Evolutionary conservation across 1,139 yeast species (phyloP).

Genomic region (Taiozyma sp.): DNA sequence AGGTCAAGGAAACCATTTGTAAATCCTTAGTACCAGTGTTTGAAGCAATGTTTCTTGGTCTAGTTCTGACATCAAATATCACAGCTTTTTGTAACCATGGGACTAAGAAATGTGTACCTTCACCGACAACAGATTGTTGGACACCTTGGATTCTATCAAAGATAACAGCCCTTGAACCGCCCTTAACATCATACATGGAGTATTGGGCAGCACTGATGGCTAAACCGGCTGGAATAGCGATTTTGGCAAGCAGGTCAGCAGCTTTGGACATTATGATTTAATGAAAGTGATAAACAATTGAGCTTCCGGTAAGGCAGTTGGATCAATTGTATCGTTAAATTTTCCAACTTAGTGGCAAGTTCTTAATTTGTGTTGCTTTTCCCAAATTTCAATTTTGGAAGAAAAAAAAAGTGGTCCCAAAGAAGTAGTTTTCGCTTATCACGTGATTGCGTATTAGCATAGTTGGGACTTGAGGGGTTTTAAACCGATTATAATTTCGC

Average conservation of each 20-base stretch:
- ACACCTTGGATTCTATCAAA: constrained; percentile 93
- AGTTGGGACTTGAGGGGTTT: not conserved
- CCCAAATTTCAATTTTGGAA: not conserved
- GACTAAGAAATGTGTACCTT: constrained; percentile 91
- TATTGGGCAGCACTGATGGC: constrained; percentile 64
- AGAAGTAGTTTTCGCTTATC: not conserved
- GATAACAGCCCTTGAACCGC: constrained; percentile 93
- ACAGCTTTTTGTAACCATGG: constrained; percentile 97
- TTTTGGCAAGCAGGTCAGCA: constrained; percentile 27
- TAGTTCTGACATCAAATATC: constrained; percentile 86
- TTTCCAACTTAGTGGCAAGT: not conserved
- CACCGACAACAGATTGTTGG: constrained; percentile 81
- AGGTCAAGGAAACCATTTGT: constrained; percentile 91
- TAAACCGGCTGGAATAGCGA: constrained; percentile 70
- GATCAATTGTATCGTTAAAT: not conserved
- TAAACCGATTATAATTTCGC: constrained; percentile 8
- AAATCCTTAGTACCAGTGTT: constrained; percentile 97
- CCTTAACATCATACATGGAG: constrained; percentile 88
- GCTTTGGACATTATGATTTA: constrained; percentile 28
- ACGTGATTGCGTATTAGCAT: not conserved
- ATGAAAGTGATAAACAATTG: not conserved
- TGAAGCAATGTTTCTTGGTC: constrained; percentile 89
- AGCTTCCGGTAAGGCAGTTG: not conserved
- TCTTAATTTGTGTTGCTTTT: not conserved
- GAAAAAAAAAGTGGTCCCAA: not conserved